A percentile compares a stretch with the other conserved stretches of the same genome.
Conservation (phyloP, 2,329 filamentous ascomycete species). For the Purpureocillium lavendulum region DNA sequence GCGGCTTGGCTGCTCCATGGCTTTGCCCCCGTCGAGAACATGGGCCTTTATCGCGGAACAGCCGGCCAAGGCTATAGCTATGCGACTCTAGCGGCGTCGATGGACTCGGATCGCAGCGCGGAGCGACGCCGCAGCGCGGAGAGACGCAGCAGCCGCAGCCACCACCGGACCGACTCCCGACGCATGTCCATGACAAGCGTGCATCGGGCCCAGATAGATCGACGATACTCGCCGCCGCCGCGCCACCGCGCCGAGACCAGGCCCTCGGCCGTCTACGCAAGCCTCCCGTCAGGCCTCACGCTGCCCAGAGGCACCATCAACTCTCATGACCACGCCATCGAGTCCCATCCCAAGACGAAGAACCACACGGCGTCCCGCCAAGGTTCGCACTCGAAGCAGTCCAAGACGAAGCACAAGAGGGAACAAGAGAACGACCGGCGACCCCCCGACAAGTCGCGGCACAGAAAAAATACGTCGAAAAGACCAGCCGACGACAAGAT, state of each 20-base stretch:
- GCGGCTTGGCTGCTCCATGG: background rate
- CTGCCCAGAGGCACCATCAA: background rate
- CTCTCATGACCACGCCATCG: background rate
- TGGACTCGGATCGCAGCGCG: background rate
- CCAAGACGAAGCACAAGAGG: background rate
- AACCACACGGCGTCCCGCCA: background rate
- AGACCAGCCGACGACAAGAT: background rate
- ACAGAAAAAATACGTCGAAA: background rate
- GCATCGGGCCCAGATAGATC: background rate
- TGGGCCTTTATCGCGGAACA: background rate
- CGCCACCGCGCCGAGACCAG: background rate
- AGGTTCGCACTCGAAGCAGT: background rate
- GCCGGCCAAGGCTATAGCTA: conserved; percentile 4
- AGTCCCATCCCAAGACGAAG: background rate
- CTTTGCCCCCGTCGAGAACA: background rate
- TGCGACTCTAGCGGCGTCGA: background rate
- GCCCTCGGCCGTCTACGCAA: background rate
- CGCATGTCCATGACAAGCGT: no score
- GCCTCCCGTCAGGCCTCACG: background rate
- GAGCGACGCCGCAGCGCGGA: background rate
- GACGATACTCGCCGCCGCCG: conserved; percentile 1
- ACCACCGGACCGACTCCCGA: no score
- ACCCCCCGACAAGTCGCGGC: background rate
- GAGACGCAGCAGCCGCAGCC: background rate
- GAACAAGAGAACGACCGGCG: background rate